Base-by-base conservation (phyloP, 768 basidiomycete genomes). In the Tylopilus intermedius region DNA sequence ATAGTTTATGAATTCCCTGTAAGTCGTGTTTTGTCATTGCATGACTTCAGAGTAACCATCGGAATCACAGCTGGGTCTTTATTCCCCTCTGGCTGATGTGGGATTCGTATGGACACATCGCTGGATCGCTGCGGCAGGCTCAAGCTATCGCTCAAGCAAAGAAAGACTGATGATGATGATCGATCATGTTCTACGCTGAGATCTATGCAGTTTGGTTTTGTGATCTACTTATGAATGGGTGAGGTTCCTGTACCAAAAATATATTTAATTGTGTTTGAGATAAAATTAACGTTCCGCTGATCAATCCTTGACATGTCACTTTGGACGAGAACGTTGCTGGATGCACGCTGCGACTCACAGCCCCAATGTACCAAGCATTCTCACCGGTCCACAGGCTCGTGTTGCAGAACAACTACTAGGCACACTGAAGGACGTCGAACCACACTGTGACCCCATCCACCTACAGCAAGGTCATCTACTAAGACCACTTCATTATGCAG, bases 1-100 rank as follows among this genome's bases (percentile, higher is more conserved):
- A 30, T 10, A 91, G 88, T 81, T 90, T 63, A 88, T 91, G 87
- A 91, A 91, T 60, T 53, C 77, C 46, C 81, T 91, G 87, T 89
- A 63, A 67, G 83, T 73, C 32, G 24, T 44, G 2, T 21, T 41
- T 10, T 39, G 15, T 29, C n/a, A 8, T 43, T 21, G 40, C 4
- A 1, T 8, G 21, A 18, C 38, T 24, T 29, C 33, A 49, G 8
- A 22, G 32, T 45, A 45, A 49, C 33, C 14, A 45, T 45, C 56
- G 33, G 45, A 39, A 57, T 49, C 51, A 11, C 60, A 91, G 89
- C 50, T 93, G 90, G 90, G 89, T 93, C 27, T 62, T 80, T 44
- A 76, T 91, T 57, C 90, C 90, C 2, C 49, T 90, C 21, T 79
- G 78, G 73, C 74, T 93, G 53, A 86, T 94, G 85, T 72, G 74